Base-by-base conservation (phyloP, 2,329 filamentous ascomycete species). In the Alternaria rosae region DNA sequence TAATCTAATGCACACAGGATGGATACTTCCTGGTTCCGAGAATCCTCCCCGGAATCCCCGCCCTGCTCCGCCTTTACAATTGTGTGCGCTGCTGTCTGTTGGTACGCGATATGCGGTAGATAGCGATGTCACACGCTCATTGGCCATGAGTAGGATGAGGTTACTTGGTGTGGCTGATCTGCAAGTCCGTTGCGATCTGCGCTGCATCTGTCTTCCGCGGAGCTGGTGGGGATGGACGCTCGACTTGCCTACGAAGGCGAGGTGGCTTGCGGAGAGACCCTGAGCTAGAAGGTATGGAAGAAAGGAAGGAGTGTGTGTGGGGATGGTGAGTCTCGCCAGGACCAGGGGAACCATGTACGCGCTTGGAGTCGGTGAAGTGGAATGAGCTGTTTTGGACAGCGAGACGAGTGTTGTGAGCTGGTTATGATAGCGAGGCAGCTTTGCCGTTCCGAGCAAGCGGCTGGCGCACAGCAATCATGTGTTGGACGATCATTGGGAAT, bases 121-220 rank as follows among this genome's bases (percentile, higher is more conserved):
- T 28, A 25, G 10, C 3, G n/a, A 23, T 10, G n/a, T 41, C 13
- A 9, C 26, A 17, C 17, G 47, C 17, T 41, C 28, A 61, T 57
- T 61, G 58, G 58, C 45, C 30, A 25, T 61, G 9, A 17, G 17
- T 21, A 52, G 23, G 20, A 47, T 41, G 28, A 42, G 30, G 28
- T 61, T 38, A 28, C 20, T 28, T 57, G 45, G 58, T 44, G 54
- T 47, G 20, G 48, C 50, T 57, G 63, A 65, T 63, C 63, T 65
- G 54, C 63, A 55, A 51, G 57, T 52, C 57, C 54, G 57, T 59
- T 48, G 54, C n/a, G 61, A 64, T 66, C 64, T 66, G 44, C 64
- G 30, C 41, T 56, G 54, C 64, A 66, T 57, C 47, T 51, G 38
- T 48, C 20, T 41, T 61, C 62, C 54, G 57, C 48, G 56, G 54